A percentile compares a stretch with the other conserved stretches of the same genome.
Evolutionary conservation across 345 rosid genomes (phyloP).

Genomic region (Syzygium aqueum): DNA sequence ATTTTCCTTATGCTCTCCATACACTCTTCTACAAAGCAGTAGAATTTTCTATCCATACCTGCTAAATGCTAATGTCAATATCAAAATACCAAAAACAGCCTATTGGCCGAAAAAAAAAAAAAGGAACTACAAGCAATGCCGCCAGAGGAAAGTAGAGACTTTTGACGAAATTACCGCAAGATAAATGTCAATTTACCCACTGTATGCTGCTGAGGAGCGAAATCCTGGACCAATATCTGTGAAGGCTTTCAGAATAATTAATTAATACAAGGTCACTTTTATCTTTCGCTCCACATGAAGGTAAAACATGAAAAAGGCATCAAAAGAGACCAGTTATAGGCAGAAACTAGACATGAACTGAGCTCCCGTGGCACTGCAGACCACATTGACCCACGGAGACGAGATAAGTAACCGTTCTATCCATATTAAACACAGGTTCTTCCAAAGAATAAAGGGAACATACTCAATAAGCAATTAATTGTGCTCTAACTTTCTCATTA

Average conservation of each 20-base stretch:
- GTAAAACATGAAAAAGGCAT: not conserved
- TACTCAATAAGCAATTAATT: not conserved
- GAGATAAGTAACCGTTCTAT: not conserved
- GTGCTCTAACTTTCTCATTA: not conserved
- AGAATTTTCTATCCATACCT: not conserved
- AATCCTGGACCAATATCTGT: not conserved
- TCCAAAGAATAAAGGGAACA: not conserved
- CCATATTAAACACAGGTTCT: not conserved
- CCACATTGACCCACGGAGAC: not conserved
- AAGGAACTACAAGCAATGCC: not conserved
- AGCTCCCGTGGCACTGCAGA: not conserved
- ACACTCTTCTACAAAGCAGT: not conserved
- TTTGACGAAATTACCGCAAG: not conserved
- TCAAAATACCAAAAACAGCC: not conserved
- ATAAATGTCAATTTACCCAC: not conserved
- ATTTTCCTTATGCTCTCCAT: not conserved
- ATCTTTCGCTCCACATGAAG: not conserved
- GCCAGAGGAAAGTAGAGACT: not conserved
- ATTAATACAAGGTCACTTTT: not conserved
- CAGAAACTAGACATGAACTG: not conserved
- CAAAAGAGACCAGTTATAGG: not conserved
- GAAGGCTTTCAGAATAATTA: not conserved
- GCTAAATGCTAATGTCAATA: not conserved
- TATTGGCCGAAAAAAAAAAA: not conserved
- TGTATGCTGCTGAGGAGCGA: not conserved